Evolutionary conservation across 805 yeast genomes (phyloP), one percentile per base, ranked within the genome.

Genomic region (Kluyveromyces siamensis): DNA sequence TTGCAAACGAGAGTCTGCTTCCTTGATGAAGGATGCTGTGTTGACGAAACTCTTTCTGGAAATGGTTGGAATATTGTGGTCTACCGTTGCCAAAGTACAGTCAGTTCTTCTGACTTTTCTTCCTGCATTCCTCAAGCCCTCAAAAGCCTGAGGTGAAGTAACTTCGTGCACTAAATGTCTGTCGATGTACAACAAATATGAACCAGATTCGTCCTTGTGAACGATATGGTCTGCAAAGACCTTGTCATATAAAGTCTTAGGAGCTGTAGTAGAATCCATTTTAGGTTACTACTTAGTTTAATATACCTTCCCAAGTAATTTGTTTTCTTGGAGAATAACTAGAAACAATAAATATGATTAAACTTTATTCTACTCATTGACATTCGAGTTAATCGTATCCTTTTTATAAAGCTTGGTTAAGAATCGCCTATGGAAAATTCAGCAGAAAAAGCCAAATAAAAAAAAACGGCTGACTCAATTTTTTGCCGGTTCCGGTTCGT

Each of bases 101-200:
- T 90, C 96, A 27, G 76, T 73, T 73, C 99, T 81, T 75, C 99
- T 84, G 47, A 93, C 96, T 50, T 68, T 67, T 74, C 99, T 83
- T 44, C 84, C 87, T 14, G 97, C 96, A 61, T 81, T 84, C 54
- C 75, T 78, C 60, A 93, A 77, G 45, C 99, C 99, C 72, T 93
- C 99, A 64, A 93, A 93, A 10, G 99, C 99, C 71, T 93, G 99
- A 36, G 99, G 99, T 27, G 98, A 91, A 1, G 99, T 93, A 47
- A 93, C 99, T 72, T 93, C 99, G 69, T 93, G 99, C 45, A 93
- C 96, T 57, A 93, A 75, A 69, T 93, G 99, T 71, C 99, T 87
- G 71, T 93, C 99, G 51, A 93, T 91, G 70, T 87, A 93, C 52
- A 93, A 70, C 53, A 93, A 75, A 64, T 78, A 84, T 18, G 96